These are phyloP conservation scores for Colletotrichum liaoningense DNA, from an alignment of 2,329 filamentous ascomycete genomes.

Conservation along the genomic window DNA sequence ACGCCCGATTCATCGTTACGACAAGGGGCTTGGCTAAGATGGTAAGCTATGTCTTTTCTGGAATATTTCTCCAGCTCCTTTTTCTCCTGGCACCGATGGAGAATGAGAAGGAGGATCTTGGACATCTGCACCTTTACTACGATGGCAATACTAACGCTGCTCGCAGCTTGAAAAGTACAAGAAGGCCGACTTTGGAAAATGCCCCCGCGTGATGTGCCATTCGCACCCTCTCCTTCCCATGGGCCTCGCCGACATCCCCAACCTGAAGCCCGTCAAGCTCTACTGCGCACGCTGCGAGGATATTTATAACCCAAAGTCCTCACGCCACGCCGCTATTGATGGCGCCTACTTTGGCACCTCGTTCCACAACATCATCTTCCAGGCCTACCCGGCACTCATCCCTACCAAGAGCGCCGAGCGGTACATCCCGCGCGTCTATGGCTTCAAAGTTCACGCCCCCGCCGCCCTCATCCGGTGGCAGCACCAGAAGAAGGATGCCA, in stretches of 20 bases:
- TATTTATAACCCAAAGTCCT: constrained; percentile 98
- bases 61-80: constrained; percentile 1
- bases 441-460: constrained; percentile 93
- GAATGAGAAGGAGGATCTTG: not conserved
- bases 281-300: constrained; percentile 98
- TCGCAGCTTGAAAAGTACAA: constrained; percentile 96
- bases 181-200: constrained; percentile 97
- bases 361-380: constrained; percentile 99
- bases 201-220: constrained; percentile 94
- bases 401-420: constrained; percentile 87
- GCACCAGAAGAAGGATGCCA: constrained; percentile 80
- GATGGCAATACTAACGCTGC: not conserved
- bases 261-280: constrained; percentile 91
- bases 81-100: not conserved
- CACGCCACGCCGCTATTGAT: constrained; percentile 93
- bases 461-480: constrained; percentile 95
- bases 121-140: not conserved
- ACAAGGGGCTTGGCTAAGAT: constrained; percentile 95
- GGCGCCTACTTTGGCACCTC: constrained; percentile 98
- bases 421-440: constrained; percentile 91
- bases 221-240: constrained; percentile 94
- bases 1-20: constrained; percentile 96
- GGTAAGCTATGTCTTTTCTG: constrained; percentile 65
- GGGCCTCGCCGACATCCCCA: constrained; percentile 90
- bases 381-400: constrained; percentile 92